A percentile compares a stretch with the other conserved stretches of the same genome.
Evolutionary conservation across 225 moss, liverwort and hornwort species (phyloP).

Genomic region (Rhytidiadelphus loreus): DNA sequence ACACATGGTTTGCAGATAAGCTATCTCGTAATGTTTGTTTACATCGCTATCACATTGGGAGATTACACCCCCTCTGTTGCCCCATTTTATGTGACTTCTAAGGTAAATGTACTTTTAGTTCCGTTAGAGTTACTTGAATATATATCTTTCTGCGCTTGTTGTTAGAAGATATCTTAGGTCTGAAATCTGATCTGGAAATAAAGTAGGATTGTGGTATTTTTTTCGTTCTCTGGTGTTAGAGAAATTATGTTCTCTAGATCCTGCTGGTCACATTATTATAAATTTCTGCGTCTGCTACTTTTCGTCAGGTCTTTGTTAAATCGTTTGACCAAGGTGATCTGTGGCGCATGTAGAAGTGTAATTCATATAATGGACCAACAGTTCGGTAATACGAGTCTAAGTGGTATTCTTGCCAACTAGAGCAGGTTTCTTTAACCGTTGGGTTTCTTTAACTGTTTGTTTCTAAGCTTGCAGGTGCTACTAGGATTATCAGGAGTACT

Average conservation of each 20-base stretch:
- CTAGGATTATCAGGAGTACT: constrained; percentile 83
- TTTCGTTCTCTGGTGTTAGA: not conserved
- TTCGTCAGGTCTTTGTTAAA: not conserved
- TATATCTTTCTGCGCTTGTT: not conserved
- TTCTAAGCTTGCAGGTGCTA: constrained; percentile 42
- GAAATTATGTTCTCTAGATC: not conserved
- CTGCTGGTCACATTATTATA: not conserved
- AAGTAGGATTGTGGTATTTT: not conserved
- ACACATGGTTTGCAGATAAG: constrained; percentile 62
- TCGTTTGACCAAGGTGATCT: not conserved
- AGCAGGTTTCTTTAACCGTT: not conserved
- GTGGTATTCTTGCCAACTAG: not conserved
- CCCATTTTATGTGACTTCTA: constrained; percentile 80
- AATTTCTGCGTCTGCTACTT: not conserved
- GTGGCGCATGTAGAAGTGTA: not conserved
- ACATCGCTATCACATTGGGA: constrained; percentile 82
- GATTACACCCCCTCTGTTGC: constrained; percentile 57
- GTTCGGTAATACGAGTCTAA: not conserved
- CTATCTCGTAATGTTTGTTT: constrained; percentile 90
- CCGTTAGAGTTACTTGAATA: not conserved
- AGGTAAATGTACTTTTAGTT: constrained; percentile 27
- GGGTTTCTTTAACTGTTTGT: not conserved
- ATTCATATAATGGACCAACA: not conserved
- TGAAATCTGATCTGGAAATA: not conserved
- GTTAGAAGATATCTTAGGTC: not conserved